Conservation (phyloP, 495 filamentous ascomycete genomes). For the Trichocladium antarcticum region DNA sequence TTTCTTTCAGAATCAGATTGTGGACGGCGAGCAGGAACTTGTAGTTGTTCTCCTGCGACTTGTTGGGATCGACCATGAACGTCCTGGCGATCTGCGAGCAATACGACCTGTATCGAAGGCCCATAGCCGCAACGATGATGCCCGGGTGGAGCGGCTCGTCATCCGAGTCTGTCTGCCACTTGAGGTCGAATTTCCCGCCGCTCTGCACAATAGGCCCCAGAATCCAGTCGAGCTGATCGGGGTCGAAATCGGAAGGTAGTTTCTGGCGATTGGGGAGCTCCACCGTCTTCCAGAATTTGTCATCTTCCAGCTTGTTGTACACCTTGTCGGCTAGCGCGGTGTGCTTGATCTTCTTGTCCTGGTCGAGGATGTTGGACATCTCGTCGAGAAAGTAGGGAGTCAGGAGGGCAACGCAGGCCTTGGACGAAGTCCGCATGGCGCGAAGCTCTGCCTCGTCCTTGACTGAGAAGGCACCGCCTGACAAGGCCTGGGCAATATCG, state of each 20-base stretch:
- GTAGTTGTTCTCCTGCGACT: conserved; percentile 87
- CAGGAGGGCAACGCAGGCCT: conserved; percentile 85
- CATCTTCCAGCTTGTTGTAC: conserved; percentile 79
- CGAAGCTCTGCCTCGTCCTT: conserved; percentile 96
- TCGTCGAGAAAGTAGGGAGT: conserved; percentile 92
- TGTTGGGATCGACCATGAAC: conserved; percentile 93
- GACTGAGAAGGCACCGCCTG: conserved; percentile 71
- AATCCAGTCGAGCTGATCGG: conserved; percentile 87
- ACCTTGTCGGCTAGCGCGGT: conserved; percentile 71
- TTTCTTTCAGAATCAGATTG: conserved; percentile 74
- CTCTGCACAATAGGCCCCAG: conserved; percentile 88
- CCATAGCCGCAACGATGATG: conserved; percentile 83
- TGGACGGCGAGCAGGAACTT: conserved; percentile 80
- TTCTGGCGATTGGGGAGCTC: conserved; percentile 55
- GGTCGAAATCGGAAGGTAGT: conserved; percentile 75
- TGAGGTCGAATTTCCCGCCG: conserved; percentile 87
- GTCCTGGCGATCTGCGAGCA: conserved; percentile 81
- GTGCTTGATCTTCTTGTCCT: conserved; percentile 93
- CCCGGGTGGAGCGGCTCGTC: conserved; percentile 81
- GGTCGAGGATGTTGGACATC: conserved; percentile 89
- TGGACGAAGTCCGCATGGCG: conserved; percentile 81
- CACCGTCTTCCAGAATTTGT: conserved; percentile 81
- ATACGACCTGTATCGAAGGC: conserved; percentile 89
- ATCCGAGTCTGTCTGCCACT: conserved; percentile 60
- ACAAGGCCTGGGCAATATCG: conserved; percentile 74